Percentiles rank a stretch among this genome's conserved stretches.
Evolutionary conservation across 306 rosid species (phyloP).

Genomic region (Trifolium pratense): DNA sequence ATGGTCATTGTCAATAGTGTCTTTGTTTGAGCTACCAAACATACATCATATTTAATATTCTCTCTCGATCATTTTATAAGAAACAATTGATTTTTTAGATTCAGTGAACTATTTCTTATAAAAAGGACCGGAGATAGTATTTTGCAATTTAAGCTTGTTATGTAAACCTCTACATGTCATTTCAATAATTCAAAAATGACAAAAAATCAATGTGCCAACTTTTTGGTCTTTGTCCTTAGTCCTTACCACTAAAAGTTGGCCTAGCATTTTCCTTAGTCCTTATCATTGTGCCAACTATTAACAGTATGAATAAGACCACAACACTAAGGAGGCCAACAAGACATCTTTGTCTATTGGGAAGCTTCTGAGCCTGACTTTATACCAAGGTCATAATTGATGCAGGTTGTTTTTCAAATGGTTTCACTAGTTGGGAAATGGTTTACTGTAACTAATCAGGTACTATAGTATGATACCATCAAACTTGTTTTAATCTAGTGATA

Average conservation of each 20-base stretch:
- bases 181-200: not conserved
- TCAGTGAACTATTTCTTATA: too few species aligned
- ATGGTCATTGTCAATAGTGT: too few species aligned
- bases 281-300: not conserved
- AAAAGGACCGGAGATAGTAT: too few species aligned
- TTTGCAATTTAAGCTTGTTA: not conserved
- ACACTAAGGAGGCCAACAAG: not conserved
- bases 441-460: not conserved
- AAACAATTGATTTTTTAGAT: too few species aligned
- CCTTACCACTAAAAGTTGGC: not conserved
- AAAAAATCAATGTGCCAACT: not conserved
- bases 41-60: not conserved
- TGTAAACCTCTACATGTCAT: not conserved
- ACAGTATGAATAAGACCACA: not conserved
- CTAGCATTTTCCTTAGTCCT: not conserved
- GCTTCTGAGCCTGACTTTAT: not conserved
- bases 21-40: not conserved
- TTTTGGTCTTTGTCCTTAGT: not conserved
- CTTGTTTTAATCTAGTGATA: not conserved
- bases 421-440: not conserved
- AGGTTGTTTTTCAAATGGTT: not conserved
- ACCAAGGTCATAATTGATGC: not conserved
- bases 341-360: not conserved
- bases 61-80: too few species aligned
- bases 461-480: not conserved